phyloP scores from a whole-genome alignment of 257 asterid species.

The Solanum dulcamara region DNA sequence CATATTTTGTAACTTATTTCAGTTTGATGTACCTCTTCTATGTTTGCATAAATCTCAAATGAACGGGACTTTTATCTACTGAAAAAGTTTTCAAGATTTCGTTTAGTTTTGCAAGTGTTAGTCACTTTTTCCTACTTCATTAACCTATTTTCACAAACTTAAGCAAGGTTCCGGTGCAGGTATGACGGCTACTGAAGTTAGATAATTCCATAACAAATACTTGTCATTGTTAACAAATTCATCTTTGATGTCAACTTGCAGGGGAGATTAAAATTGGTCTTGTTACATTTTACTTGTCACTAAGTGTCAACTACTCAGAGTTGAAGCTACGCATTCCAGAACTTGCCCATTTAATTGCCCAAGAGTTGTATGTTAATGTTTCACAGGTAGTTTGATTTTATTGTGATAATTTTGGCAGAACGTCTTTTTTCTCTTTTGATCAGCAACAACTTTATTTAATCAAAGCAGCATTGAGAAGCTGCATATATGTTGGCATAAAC shows the following conservation, averaged over 20 bases:
- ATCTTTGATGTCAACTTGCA: slow-evolving; percentile 26
- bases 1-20: not conserved
- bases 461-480: not conserved
- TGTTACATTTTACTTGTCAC: slow-evolving; percentile 54
- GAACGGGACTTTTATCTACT: not conserved
- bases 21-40: not conserved
- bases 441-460: not conserved
- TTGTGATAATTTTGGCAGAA: not conserved
- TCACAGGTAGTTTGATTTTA: slow-evolving; percentile 56
- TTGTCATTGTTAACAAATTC: not conserved
- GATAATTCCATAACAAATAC: not conserved
- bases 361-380: slow-evolving; percentile 44
- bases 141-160: not conserved
- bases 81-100: not conserved
- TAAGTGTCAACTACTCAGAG: slow-evolving; percentile 44
- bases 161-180: not conserved
- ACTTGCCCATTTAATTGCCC: slow-evolving; percentile 47
- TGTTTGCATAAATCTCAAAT: not conserved
- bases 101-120: not conserved
- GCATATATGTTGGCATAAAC: not conserved
- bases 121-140: not conserved
- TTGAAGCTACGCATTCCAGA: slow-evolving; percentile 73
- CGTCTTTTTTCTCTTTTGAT: not conserved
- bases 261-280: slow-evolving; percentile 42
- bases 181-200: not conserved